Evolutionary conservation across 352 stramenopile species (phyloP), one percentile per base, ranked within the genome.

Genomic region (Pythium insidiosum): DNA sequence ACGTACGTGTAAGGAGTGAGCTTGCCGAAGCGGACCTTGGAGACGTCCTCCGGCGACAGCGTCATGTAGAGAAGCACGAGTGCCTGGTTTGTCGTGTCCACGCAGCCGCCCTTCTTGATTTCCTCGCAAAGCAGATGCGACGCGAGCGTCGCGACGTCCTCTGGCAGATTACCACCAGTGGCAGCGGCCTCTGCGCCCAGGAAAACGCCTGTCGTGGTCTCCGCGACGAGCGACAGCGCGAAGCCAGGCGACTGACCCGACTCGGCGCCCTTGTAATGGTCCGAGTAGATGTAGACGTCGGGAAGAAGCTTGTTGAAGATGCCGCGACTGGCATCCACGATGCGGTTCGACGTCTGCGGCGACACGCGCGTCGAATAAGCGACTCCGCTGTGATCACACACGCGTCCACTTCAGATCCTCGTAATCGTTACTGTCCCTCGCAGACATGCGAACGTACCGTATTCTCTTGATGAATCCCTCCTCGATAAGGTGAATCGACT

Each of bases 281-380:
- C 97, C 25, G 96, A 99, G 68, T 98, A 96, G 54, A 99, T 99
- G 80, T 98, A 99, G 35, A 99, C 96, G 61, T 99, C 97, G 0
- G 97, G 95, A 20, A 99, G 61, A 29, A 99, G 80, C 52, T 96
- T 78, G 63, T 99, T 98, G 52, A 99, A 97, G 4, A 99, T 62
- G 2, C 90, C 96, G n/a, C 88, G 76, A 53, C 76, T 94, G 1
- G 90, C 90, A 56, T 98, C 96, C 19, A 98, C 96, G 38, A 99
- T 97, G 31, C 97, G 84, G 52, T 99, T 98, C 22, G 95, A 92
- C 29, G 94, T 97, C 48, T 97, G 95, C 4, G 97, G 97, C 18
- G 96, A 98, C 43, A 99, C 89, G 21, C 95, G 90, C 49, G 95
- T 98, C 45, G 83, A 97, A 58, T 98, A 98, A 2, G 92, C 95